Conservation (phyloP, 139 green algal species). For the Diplosphaera chodatii region DNA sequence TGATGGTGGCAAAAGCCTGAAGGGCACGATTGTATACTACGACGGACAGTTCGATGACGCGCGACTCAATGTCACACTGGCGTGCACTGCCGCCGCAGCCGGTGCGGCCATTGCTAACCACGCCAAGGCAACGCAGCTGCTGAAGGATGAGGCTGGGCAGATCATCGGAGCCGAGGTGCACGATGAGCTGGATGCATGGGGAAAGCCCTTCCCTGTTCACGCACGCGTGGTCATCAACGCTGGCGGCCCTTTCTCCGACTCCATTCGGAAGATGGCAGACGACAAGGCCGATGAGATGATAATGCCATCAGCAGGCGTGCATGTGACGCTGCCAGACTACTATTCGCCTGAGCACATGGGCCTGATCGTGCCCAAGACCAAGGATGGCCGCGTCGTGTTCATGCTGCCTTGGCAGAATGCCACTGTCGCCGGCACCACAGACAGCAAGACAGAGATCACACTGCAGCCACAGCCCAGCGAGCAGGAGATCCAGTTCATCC, state of each 20-base stretch:
- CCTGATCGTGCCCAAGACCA: conserved; percentile 97
- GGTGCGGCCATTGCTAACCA: conserved; percentile 88
- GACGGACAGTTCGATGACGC: conserved; percentile 98
- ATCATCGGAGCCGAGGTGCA: conserved; percentile 62
- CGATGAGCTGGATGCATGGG: conserved; percentile 54
- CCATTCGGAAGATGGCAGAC: conserved; percentile 54
- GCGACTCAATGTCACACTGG: conserved; percentile 78
- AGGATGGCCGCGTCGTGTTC: conserved; percentile 95
- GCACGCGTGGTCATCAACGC: conserved; percentile 73
- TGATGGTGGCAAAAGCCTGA: conserved; percentile 50
- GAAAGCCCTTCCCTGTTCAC: conserved; percentile 22
- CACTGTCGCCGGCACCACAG: conserved; percentile 92
- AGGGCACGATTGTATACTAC: conserved; percentile 90
- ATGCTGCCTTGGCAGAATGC: conserved; percentile 84
- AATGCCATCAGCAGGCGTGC: conserved; percentile 69
- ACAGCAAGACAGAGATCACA: conserved; percentile 52
- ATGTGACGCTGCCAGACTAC: conserved; percentile 93
- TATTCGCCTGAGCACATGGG: conserved; percentile 74
- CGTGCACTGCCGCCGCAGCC: conserved; percentile 76
- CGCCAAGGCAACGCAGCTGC: conserved; percentile 51
- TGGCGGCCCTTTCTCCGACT: conserved; percentile 76
- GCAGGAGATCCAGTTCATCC: conserved; percentile 93
- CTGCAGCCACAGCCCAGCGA: conserved; percentile 57
- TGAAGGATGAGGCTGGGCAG: conserved; percentile 69
- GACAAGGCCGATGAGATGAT: conserved; percentile 56